Conservation (phyloP, 2,329 filamentous ascomycete species). For the Arthroderma sp. region DNA sequence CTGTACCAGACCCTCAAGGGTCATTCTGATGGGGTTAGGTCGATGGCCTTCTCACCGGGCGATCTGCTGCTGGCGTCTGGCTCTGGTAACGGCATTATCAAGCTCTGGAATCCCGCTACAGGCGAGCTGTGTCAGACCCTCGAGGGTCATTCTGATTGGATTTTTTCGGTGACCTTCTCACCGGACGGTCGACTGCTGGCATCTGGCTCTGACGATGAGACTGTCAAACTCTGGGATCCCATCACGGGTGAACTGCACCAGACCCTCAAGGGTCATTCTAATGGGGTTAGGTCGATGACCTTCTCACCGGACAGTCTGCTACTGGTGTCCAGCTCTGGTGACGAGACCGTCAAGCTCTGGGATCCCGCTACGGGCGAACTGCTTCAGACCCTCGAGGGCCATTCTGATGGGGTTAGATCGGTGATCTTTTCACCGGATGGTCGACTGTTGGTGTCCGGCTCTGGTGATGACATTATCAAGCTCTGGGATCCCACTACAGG, state of each 20-base stretch:
- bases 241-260: constrained; percentile 5
- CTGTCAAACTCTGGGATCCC: neutral
- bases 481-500: constrained; percentile 9
- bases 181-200: constrained; percentile 1
- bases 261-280: constrained; percentile 9
- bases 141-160: neutral
- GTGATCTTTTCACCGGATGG: constrained; percentile 3
- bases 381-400: constrained; percentile 9
- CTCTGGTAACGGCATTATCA: neutral
- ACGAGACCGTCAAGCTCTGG: constrained; percentile 1
- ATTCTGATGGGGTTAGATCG: constrained; percentile 8
- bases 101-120: constrained; percentile 1
- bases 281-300: neutral
- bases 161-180: constrained; percentile 1
- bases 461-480: constrained; percentile 6
- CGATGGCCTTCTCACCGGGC: neutral
- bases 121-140: neutral
- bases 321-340: neutral
- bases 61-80: neutral
- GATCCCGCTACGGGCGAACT: neutral
- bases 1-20: neutral
- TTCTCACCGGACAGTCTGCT: constrained; percentile 8
- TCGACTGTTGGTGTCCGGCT: constrained; percentile 4
- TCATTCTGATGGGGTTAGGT: neutral
- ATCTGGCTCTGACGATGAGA: neutral